Percentiles rank a stretch among this genome's conserved stretches.
These are phyloP conservation scores for Apophysomyces trapeziformis DNA, from an alignment of 371 early-diverging fungal species.

Conservation along the genomic window DNA sequence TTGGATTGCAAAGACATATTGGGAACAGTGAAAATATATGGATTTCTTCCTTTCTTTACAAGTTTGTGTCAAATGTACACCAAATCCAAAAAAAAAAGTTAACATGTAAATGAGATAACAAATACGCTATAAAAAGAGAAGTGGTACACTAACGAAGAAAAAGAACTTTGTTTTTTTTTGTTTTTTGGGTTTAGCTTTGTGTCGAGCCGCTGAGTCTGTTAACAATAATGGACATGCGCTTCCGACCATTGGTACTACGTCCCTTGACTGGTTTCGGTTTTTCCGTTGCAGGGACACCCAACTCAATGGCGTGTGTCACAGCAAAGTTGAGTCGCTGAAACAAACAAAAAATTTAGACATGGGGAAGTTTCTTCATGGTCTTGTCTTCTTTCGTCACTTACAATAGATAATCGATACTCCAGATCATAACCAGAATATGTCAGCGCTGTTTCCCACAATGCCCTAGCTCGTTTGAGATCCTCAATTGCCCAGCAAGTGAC, in stretches of 20 bases:
- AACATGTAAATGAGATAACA: no score
- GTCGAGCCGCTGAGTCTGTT: conserved; percentile 6
- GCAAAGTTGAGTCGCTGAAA: conserved; percentile 48
- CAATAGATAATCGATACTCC: conserved; percentile 56
- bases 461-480: conserved; percentile 48
- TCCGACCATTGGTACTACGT: conserved; percentile 46
- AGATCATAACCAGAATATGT: conserved; percentile 56
- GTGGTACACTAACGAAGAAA: no score
- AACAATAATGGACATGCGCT: conserved; percentile 39
- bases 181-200: neutral
- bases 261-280: conserved; percentile 38
- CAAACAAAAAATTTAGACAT: conserved; percentile 6
- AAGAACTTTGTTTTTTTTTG: no score
- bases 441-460: conserved; percentile 57
- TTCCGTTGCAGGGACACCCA: conserved; percentile 42
- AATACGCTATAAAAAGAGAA: no score
- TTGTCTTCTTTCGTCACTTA: conserved; percentile 25
- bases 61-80: no score
- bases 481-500: conserved; percentile 57
- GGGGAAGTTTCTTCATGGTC: neutral
- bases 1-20: neutral
- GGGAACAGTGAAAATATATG: no score
- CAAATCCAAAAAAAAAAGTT: no score
- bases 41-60: no score
- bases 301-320: conserved; percentile 50